Evolutionary conservation across 345 rosid genomes (phyloP).

Genomic region (Geranium brycei): DNA sequence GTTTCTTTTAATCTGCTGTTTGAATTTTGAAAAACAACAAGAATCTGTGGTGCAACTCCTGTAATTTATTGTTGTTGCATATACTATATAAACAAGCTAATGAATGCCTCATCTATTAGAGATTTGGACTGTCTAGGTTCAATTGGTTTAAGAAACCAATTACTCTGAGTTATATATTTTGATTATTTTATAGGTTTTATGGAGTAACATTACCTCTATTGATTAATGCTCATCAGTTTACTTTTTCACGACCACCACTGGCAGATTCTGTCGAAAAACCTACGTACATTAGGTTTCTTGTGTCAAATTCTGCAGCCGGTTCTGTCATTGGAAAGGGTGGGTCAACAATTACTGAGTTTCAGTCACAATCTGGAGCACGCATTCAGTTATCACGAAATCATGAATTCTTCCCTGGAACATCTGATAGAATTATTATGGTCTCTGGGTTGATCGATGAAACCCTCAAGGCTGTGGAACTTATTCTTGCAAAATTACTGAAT

Average conservation of each 20-base stretch:
- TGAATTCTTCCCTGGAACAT: constrained; percentile 89
- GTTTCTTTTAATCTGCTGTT: neutral
- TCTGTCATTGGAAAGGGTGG: constrained; percentile 99
- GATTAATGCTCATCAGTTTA: neutral
- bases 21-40: too few relatives aligned
- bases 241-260: constrained; percentile 6
- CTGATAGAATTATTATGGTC: constrained; percentile 84
- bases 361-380: constrained; percentile 85
- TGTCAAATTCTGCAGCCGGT: constrained; percentile 97
- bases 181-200: neutral
- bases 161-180: neutral
- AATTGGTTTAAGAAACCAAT: too few relatives aligned
- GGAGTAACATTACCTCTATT: neutral
- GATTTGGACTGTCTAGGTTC: too few relatives aligned
- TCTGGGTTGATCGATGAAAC: constrained; percentile 71
- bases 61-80: too few relatives aligned
- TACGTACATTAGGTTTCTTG: constrained; percentile 72
- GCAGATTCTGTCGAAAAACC: constrained; percentile 70
- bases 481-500: constrained; percentile 66
- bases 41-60: too few relatives aligned
- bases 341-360: constrained; percentile 89
- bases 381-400: constrained; percentile 90
- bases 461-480: constrained; percentile 67
- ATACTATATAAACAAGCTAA: too few relatives aligned
- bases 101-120: too few relatives aligned